Percentiles rank a stretch among this genome's conserved stretches.
Conservation (phyloP, 1,284 basidiomycete species). For the Malassezia dermatis region DNA sequence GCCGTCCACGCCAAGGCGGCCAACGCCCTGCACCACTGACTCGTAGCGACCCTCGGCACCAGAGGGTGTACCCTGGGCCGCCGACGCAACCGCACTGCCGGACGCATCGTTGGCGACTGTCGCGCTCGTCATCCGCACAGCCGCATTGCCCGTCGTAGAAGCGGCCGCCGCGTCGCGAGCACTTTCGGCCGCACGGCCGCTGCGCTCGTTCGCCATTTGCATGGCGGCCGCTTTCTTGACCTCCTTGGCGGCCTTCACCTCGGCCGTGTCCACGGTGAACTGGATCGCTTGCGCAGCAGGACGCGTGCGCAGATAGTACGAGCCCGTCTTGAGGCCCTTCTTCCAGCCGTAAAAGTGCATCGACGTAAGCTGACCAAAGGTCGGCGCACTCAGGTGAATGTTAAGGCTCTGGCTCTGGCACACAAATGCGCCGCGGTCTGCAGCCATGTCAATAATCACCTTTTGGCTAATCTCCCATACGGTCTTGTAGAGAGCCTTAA, state of each 20-base stretch:
- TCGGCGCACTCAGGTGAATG: conserved; percentile 83
- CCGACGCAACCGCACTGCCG: background rate
- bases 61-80: background rate
- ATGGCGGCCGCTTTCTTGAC: conserved; percentile 48
- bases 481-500: conserved; percentile 87
- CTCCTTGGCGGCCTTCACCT: conserved; percentile 60
- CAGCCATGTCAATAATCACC: conserved; percentile 92
- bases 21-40: conserved; percentile 24
- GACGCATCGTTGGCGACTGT: conserved; percentile 10
- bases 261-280: conserved; percentile 79
- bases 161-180: background rate
- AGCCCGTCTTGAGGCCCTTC: conserved; percentile 88
- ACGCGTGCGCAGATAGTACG: conserved; percentile 77
- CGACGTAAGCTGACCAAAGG: conserved; percentile 70
- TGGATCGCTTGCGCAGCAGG: conserved; percentile 93
- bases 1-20: conserved; percentile 37
- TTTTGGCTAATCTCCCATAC: conserved; percentile 99
- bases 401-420: conserved; percentile 77
- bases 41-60: conserved; percentile 9
- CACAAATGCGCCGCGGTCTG: conserved; percentile 96
- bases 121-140: background rate
- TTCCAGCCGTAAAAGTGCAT: conserved; percentile 99
- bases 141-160: background rate
- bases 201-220: background rate
- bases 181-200: background rate